Evolutionary conservation across 208 protist species (phyloP), one percentile per base, ranked within the genome.

Genomic region (Leishmania gerbilli): DNA sequence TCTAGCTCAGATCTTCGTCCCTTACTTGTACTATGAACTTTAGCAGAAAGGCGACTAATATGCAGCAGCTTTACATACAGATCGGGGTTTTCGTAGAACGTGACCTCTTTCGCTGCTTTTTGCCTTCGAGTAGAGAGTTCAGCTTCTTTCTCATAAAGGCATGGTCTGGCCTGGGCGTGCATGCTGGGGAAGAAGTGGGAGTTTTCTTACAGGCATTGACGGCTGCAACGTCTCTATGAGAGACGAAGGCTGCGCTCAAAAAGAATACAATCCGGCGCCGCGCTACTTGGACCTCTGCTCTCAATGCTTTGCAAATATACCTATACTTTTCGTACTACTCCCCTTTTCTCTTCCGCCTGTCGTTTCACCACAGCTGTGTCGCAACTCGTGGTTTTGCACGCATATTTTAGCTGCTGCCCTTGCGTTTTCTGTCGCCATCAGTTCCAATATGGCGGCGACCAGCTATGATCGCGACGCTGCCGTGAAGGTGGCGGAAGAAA

Each of bases 401-500:
- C 53, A 62, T 47, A 62, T 58, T 40, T 69, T 56, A 13, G 53
- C n/a, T 31, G 8, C 51, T 51, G 1, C 40, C 68, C 13, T 27
- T 74, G 76, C 40, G 3, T 76, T 69, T 55, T 51, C 24, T 81
- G 11, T 68, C 17, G 31, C 72, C 40, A 51, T 31, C 15, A 56
- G 31, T 45, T n/a, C 64, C 37, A 53, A 56, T 13, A 88, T 88
- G 87, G 64, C 84, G 40, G 76, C 58, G 47, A 40, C 49, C 5
- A 77, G 62, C 17, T 91, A 84, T 60, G 78, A 81, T 47, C 68
- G 77, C 19, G 72, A 77, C n/a, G 74, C 79, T 17, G 91, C 89
- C 4, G 85, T 86, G 0, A 83, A 91, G 71, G 81, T 77, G 4
- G 88, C 89, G 0, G 85, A 91, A 8, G 91, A 95, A 67, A 89